Percentiles rank a stretch among this genome's conserved stretches.
Evolutionary conservation across 345 rosid genomes (phyloP).

Genomic region (Mercurialis annua): DNA sequence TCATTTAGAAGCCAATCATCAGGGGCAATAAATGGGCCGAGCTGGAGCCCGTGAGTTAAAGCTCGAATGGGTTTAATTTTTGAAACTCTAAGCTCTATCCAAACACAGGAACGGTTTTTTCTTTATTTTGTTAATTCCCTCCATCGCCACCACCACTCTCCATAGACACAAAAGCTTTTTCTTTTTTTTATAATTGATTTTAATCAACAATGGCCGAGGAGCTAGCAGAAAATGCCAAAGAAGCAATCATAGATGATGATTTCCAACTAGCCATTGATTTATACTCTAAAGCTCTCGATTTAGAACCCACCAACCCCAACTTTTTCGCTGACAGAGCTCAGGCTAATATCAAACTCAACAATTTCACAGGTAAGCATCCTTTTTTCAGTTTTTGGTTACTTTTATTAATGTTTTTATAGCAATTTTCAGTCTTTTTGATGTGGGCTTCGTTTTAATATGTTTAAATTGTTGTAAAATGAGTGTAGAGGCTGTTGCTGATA

Average conservation of each 20-base stretch:
- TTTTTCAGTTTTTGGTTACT: background rate
- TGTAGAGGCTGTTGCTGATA: constrained; percentile 86
- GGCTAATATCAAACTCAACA: constrained; percentile 66
- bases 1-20: background rate
- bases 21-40: background rate
- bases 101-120: too few species aligned
- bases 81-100: too few species aligned
- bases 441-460: background rate
- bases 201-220: constrained; percentile 51
- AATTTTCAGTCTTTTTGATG: background rate
- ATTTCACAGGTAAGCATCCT: constrained; percentile 50
- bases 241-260: constrained; percentile 84
- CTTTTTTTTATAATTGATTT: too few species aligned
- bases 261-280: constrained; percentile 74
- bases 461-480: background rate
- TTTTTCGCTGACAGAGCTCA: constrained; percentile 88
- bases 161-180: too few species aligned
- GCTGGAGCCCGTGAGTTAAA: too few species aligned
- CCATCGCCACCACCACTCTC: too few species aligned
- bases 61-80: too few species aligned
- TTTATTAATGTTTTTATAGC: background rate
- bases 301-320: constrained; percentile 60
- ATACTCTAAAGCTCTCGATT: constrained; percentile 65
- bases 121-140: too few species aligned
- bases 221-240: constrained; percentile 66